Evolutionary conservation across 2,329 filamentous ascomycete species (phyloP).

Genomic region (Nothophaeocryptopus gaeumannii): DNA sequence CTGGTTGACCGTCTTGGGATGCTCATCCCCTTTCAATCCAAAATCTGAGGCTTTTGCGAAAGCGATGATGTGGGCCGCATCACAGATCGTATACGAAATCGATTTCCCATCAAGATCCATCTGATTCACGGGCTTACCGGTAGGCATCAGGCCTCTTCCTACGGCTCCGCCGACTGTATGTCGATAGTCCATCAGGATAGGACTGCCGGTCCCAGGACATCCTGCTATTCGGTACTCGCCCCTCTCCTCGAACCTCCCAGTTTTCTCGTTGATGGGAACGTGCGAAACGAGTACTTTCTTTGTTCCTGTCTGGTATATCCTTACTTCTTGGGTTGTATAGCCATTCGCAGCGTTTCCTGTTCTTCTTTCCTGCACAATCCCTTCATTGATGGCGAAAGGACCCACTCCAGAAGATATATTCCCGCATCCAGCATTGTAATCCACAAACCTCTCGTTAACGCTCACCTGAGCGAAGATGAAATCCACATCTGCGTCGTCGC

Average conservation of each 20-base stretch:
- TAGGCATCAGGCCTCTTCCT: slow-evolving; percentile 16
- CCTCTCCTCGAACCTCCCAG: slow-evolving; percentile 14
- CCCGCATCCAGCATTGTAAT: slow-evolving; percentile 19
- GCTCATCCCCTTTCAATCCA: slow-evolving; percentile 16
- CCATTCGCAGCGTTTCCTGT: slow-evolving; percentile 7
- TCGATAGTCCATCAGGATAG: slow-evolving; percentile 23
- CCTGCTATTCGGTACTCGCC: slow-evolving; percentile 20
- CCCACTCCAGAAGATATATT: slow-evolving; percentile 23
- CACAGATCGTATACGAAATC: slow-evolving; percentile 19
- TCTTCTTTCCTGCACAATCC: slow-evolving; percentile 14
- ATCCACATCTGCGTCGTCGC: slow-evolving; percentile 20
- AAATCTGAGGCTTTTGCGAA: slow-evolving; percentile 17
- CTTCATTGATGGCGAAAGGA: slow-evolving; percentile 21
- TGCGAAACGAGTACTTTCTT: slow-evolving; percentile 19
- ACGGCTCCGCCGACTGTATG: slow-evolving; percentile 18
- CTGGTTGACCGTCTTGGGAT: slow-evolving; percentile 16
- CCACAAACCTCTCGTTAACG: slow-evolving; percentile 17
- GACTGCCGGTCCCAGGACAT: slow-evolving; percentile 18
- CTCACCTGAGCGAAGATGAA: slow-evolving; percentile 21
- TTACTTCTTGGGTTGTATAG: slow-evolving; percentile 19
- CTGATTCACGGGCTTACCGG: slow-evolving; percentile 7
- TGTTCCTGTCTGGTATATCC: slow-evolving; percentile 19
- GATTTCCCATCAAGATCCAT: slow-evolving; percentile 14
- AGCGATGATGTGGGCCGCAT: slow-evolving; percentile 20
- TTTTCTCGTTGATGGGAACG: slow-evolving; percentile 14